Conservation (phyloP, 2,329 filamentous ascomycete genomes). For the Microascus cirrosus region DNA sequence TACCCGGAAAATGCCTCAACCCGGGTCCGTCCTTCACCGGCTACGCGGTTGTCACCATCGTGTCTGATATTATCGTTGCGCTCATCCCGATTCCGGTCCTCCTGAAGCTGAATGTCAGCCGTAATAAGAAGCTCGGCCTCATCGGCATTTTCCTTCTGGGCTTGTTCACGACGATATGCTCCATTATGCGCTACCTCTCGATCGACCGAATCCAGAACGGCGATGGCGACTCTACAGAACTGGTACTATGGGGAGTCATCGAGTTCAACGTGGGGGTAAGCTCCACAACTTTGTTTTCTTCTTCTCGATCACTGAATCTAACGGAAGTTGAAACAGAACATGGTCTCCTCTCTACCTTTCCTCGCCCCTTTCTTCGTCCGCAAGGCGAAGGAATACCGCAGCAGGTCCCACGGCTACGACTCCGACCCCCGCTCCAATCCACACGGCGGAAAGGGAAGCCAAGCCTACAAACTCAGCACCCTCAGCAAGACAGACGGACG, state of each 20-base stretch:
- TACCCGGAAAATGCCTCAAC: conserved; percentile 29
- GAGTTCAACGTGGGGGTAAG: conserved; percentile 46
- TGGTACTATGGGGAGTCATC: conserved; percentile 44
- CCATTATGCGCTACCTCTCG: conserved; percentile 37
- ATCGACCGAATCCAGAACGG: conserved; percentile 36
- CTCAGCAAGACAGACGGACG: conserved; percentile 13
- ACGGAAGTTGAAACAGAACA: conserved; percentile 20
- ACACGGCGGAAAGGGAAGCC: conserved; percentile 13
- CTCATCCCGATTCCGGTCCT: conserved; percentile 38
- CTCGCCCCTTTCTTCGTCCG: conserved; percentile 29
- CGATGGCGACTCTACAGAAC: conserved; percentile 43
- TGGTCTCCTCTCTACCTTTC: conserved; percentile 34
- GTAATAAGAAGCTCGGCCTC: conserved; percentile 35
- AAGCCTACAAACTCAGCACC: conserved; percentile 26
- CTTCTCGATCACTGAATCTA: neutral
- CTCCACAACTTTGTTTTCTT: neutral
- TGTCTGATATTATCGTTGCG: conserved; percentile 37
- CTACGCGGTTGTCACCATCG: conserved; percentile 38
- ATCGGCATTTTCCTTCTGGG: conserved; percentile 40
- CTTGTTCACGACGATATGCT: conserved; percentile 43
- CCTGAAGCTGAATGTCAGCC: conserved; percentile 33
- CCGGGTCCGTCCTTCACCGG: conserved; percentile 37
- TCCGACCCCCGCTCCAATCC: conserved; percentile 15
- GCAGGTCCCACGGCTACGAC: conserved; percentile 20
- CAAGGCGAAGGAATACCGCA: conserved; percentile 28